Evolutionary conservation across 2,329 filamentous ascomycete genomes (phyloP), one percentile per base, ranked within the genome.

Genomic region (Blumeriella jaapii): DNA sequence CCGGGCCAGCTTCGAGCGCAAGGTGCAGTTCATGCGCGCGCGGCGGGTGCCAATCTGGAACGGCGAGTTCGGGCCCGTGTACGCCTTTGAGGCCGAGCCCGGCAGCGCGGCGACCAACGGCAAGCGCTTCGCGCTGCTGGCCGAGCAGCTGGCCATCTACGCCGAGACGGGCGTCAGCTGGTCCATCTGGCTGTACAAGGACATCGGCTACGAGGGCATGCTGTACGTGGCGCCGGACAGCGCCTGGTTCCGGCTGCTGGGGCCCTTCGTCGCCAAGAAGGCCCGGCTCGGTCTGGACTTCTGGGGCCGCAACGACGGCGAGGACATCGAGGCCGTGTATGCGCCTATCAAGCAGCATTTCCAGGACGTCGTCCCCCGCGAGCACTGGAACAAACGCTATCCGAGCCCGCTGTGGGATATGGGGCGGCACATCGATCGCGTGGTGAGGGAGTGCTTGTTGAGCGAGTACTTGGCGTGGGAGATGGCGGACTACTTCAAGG

Each of bases 151-250:
- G 18, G 52, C 55, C 8, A 65, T 73, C 26, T 74, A 74, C 49
- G 62, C n/a, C n/a, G n/a, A n/a, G n/a, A 65, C 34, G 62, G 65
- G 51, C 53, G 67, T 39, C 53, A 61, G 31, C 34, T 78, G 72
- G 74, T 67, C 59, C 10, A 78, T 78, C 47, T 74, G 69, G 69
- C 53, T 69, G 0, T 73, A 71, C 53, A 74, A 73, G 49, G 68
- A 74, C 39, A 64, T 73, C 24, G 67, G 68, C 0, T 61, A 66
- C 34, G 67, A 71, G 49, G 69, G 68, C 8, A 69, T 73, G 67
- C 55, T 68, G 1, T 63, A 69, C 40, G 55, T 64, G 1, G 57
- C 58, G 20, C 62, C 64, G 0, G 51, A 63, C 13, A 63, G 60
- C 7, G 45, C 59, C 3, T 72, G 67, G 54, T 69, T 71, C 54